A percentile compares a stretch with the other conserved stretches of the same genome.
phyloP scores from a whole-genome alignment of 345 rosid genomes.

The Luvunga scandens region DNA sequence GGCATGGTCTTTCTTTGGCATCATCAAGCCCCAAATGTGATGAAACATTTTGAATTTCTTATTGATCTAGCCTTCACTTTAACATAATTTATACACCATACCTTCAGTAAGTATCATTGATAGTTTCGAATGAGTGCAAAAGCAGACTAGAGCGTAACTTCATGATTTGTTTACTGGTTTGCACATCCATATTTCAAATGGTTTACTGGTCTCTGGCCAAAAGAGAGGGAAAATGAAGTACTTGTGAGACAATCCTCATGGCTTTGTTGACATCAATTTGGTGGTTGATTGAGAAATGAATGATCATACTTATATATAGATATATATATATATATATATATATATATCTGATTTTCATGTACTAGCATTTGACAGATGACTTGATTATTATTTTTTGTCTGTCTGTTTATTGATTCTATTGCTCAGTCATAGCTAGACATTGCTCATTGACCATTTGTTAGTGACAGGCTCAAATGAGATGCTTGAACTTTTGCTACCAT shows the following conservation, averaged over 20 bases:
- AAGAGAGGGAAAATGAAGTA: not conserved
- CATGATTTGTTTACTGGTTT: not conserved
- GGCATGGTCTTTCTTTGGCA: not conserved
- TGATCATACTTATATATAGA: not conserved
- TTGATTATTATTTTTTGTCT: too few relatives aligned
- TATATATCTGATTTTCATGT: too few relatives aligned
- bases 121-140: not conserved
- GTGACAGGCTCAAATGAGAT: too few relatives aligned
- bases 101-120: not conserved
- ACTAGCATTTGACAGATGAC: too few relatives aligned
- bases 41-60: not conserved
- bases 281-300: not conserved
- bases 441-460: too few relatives aligned
- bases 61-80: not conserved
- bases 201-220: not conserved
- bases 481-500: too few relatives aligned
- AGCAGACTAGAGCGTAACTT: not conserved
- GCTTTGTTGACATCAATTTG: not conserved
- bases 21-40: not conserved
- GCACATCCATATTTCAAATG: not conserved
- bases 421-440: too few relatives aligned
- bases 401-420: too few relatives aligned
- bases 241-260: not conserved
- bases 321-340: too few relatives aligned
- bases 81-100: not conserved